Evolutionary conservation across 2,329 filamentous ascomycete species (phyloP).

Genomic region (Trichophyton rubrum): DNA sequence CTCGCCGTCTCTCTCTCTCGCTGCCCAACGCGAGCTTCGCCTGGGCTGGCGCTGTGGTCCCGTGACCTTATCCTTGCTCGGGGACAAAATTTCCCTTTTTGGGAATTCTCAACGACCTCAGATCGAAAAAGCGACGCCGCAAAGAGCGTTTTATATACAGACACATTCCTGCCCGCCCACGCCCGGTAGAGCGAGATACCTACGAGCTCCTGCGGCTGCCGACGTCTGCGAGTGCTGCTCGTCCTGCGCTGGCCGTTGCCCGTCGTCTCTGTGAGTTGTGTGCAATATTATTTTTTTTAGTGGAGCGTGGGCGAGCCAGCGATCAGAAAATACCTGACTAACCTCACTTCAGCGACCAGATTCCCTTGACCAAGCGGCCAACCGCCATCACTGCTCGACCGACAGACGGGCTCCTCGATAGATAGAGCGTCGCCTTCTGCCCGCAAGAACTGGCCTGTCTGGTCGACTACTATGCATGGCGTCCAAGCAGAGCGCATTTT

Average conservation of each 20-base stretch:
- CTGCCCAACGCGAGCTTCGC: not conserved
- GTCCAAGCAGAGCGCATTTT: conserved; percentile 1
- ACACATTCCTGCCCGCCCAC: not conserved
- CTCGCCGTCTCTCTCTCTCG: not conserved
- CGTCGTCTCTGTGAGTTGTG: not conserved
- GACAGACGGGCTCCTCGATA: not conserved
- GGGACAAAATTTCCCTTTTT: not conserved
- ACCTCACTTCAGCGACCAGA: not conserved
- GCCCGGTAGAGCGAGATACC: not conserved
- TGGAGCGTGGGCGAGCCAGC: not conserved
- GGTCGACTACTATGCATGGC: conserved; percentile 3
- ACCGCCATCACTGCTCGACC: not conserved
- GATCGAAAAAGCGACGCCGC: not conserved
- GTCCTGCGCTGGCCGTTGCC: not conserved
- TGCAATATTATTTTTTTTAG: not conserved
- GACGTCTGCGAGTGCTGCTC: not conserved
- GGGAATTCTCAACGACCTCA: conserved; percentile 1
- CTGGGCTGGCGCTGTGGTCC: not conserved
- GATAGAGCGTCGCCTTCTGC: not conserved
- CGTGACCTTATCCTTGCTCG: conserved; percentile 3
- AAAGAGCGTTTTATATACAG: not conserved
- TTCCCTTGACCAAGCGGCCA: not conserved
- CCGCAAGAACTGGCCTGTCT: not conserved
- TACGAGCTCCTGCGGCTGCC: not conserved
- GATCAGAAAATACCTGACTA: not conserved